Conservation (phyloP, 768 basidiomycete species). For the Lactarius quietus region DNA sequence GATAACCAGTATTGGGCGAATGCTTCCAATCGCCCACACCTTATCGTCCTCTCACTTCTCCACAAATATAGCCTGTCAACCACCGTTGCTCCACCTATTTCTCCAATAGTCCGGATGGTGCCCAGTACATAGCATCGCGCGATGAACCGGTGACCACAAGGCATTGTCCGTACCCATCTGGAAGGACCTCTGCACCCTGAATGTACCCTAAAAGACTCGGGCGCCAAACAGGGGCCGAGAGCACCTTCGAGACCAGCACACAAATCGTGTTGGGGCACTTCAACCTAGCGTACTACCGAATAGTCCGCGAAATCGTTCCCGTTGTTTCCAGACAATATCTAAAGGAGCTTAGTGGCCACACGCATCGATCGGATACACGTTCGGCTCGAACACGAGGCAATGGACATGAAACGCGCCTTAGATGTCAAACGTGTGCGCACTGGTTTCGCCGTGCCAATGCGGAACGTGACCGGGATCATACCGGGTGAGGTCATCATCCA, state of each 20-base stretch:
- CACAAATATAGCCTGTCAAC: slow-evolving; percentile 12
- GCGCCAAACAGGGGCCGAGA: not conserved
- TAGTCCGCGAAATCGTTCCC: slow-evolving; percentile 44
- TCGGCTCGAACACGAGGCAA: not conserved
- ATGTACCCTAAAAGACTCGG: too few species aligned
- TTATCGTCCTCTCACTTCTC: not conserved
- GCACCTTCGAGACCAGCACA: not conserved
- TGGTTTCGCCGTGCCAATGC: not conserved
- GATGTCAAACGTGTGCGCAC: not conserved
- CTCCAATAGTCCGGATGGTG: slow-evolving; percentile 3
- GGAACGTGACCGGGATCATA: not conserved
- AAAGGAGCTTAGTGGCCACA: slow-evolving; percentile 35
- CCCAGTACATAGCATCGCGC: not conserved
- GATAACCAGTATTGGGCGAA: not conserved
- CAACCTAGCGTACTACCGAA: slow-evolving; percentile 39
- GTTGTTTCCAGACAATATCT: slow-evolving; percentile 36
- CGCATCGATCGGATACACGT: not conserved
- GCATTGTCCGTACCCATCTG: not conserved
- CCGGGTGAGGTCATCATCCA: not conserved
- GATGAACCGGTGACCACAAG: not conserved
- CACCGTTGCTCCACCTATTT: not conserved
- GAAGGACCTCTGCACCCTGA: not conserved
- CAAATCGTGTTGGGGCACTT: slow-evolving; percentile 38
- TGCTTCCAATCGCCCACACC: slow-evolving; percentile 27
- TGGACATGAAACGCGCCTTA: not conserved